These are phyloP conservation scores for Acer campestre DNA, from an alignment of 345 rosid genomes.

Conservation along the genomic window DNA sequence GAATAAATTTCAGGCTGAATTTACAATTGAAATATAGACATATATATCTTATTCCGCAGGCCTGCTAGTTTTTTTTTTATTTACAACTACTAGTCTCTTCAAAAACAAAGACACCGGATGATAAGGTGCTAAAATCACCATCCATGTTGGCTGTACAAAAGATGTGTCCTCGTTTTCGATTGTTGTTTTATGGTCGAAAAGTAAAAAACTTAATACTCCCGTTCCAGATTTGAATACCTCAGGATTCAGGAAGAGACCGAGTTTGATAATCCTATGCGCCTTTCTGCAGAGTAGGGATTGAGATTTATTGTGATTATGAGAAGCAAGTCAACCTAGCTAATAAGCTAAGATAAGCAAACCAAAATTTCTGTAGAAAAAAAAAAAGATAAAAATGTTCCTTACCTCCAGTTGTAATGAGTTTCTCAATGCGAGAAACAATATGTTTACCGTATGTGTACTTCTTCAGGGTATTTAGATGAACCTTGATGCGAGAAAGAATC, in stretches of 20 bases:
- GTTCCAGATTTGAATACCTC: not conserved
- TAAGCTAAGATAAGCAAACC: not conserved
- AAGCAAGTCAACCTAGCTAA: not conserved
- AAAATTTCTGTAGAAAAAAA: not conserved
- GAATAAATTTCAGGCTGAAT: constrained; percentile 4
- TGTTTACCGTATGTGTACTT: constrained; percentile 95
- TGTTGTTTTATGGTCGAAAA: not conserved
- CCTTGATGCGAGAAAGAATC: constrained; percentile 87
- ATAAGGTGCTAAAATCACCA: constrained; percentile 24
- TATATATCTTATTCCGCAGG: constrained; percentile 32
- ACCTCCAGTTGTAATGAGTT: constrained; percentile 95
- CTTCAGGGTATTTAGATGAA: constrained; percentile 86
- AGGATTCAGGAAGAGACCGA: constrained; percentile 38
- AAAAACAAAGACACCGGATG: constrained; percentile 6
- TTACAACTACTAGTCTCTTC: constrained; percentile 23
- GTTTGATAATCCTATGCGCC: constrained; percentile 73
- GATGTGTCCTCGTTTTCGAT: not conserved
- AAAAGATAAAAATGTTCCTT: constrained; percentile 21
- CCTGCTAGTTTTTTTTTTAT: constrained; percentile 29
- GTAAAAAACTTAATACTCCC: not conserved
- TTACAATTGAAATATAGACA: constrained; percentile 18
- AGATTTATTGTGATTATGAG: constrained; percentile 9
- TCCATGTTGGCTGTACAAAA: constrained; percentile 44
- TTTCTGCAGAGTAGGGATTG: constrained; percentile 54
- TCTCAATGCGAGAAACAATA: constrained; percentile 95